Conservation (phyloP, 148 eudicot species). For the Spergularia marina region DNA sequence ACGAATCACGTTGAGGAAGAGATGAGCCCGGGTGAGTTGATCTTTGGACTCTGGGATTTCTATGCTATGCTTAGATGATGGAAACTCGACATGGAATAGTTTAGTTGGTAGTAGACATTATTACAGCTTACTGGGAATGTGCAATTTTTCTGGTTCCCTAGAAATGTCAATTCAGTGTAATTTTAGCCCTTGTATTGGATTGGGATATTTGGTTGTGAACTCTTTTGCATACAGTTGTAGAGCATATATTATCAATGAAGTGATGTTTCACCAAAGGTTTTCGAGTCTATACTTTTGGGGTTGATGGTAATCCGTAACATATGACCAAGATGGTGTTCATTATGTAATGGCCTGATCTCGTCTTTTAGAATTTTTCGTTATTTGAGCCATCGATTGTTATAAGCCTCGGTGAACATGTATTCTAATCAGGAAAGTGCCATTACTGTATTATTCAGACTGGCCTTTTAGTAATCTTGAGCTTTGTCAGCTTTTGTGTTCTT, state of each 20-base stretch:
- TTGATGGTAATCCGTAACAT: neutral
- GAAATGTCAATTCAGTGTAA: conserved; percentile 22
- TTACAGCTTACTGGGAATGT: conserved; percentile 25
- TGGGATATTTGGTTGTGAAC: neutral
- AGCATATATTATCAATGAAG: neutral
- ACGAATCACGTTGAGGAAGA: neutral
- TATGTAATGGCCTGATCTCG: too few relatives aligned
- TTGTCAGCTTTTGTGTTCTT: too few relatives aligned
- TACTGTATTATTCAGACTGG: too few relatives aligned
- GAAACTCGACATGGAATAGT: conserved; percentile 10
- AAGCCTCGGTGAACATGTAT: too few relatives aligned
- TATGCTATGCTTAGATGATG: conserved; percentile 8
- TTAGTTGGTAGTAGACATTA: conserved; percentile 16
- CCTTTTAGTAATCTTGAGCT: too few relatives aligned
- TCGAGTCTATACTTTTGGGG: neutral
- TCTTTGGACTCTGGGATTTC: conserved; percentile 4
- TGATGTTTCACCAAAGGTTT: too few relatives aligned
- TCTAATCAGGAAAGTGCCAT: too few relatives aligned
- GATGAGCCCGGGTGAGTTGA: conserved; percentile 3
- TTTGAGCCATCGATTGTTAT: too few relatives aligned
- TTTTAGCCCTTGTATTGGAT: conserved; percentile 21
- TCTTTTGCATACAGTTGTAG: neutral
- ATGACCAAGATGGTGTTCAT: too few relatives aligned
- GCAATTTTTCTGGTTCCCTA: conserved; percentile 23
- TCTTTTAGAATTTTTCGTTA: too few relatives aligned